These are phyloP conservation scores for Hypoxylon sp. DNA, from an alignment of 2,329 filamentous ascomycete species.

Conservation along the genomic window DNA sequence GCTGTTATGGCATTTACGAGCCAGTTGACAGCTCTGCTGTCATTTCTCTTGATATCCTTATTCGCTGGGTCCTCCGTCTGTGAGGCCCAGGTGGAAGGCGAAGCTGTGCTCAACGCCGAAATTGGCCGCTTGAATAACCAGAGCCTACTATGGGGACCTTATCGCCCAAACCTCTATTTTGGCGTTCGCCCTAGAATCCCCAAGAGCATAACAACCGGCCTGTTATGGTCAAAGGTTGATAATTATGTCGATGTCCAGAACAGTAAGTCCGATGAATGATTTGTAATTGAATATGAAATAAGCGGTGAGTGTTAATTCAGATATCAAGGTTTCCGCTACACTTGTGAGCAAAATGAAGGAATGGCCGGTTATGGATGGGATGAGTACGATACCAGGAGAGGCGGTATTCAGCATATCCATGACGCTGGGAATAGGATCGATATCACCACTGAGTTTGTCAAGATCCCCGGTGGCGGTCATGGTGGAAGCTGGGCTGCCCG, in stretches of 20 bases:
- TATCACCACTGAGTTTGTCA: conserved; percentile 93
- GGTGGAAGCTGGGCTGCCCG: conserved; percentile 94
- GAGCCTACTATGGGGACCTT: conserved; percentile 94
- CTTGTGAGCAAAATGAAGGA: conserved; percentile 93
- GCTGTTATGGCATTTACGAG: conserved; percentile 48
- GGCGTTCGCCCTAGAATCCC: conserved; percentile 86
- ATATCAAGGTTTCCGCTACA: conserved; percentile 84
- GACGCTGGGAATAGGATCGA: conserved; percentile 90
- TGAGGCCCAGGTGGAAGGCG: conserved; percentile 51
- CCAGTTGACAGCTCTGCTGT: conserved; percentile 53
- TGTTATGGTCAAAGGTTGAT: conserved; percentile 92
- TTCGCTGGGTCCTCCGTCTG: conserved; percentile 29
- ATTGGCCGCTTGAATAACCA: conserved; percentile 75
- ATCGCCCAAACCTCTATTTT: conserved; percentile 94
- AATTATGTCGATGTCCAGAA: conserved; percentile 79
- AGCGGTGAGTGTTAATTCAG: conserved; percentile 17
- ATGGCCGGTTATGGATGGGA: conserved; percentile 99
- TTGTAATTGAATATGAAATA: not conserved
- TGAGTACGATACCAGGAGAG: conserved; percentile 89
- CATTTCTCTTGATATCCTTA: conserved; percentile 43
- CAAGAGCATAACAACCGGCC: conserved; percentile 81
- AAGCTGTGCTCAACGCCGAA: conserved; percentile 60
- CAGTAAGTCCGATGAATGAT: conserved; percentile 65
- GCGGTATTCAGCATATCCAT: conserved; percentile 90
- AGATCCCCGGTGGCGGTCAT: conserved; percentile 85